Base-by-base conservation (phyloP, 805 yeast genomes). In the Candida endomychidarum region DNA sequence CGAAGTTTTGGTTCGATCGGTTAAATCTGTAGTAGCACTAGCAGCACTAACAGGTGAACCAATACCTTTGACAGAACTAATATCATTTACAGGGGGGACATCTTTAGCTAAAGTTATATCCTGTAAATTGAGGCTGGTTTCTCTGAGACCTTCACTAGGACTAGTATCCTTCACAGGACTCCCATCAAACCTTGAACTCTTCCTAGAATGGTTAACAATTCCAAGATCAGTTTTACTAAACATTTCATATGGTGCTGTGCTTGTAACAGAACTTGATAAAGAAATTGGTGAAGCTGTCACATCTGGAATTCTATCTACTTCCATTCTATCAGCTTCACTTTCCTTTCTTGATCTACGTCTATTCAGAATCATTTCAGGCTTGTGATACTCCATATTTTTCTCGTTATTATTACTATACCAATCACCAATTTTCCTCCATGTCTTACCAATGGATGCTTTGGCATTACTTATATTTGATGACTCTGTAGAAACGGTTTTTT, bases 301-400 rank as follows among this genome's bases (percentile, higher is more conserved):
- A n/a, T n/a, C n/a, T n/a, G n/a, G n/a, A n/a, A n/a, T n/a, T n/a
- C n/a, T n/a, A n/a, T n/a, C n/a, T n/a, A n/a, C n/a, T 17, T 26
- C 19, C 15, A 19, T 12, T 4, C n/a, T 40, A 9, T 37, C 30
- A 8, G 24, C 46, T 17, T 41, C 44, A 22, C 47, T 42, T 8
- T 49, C 41, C 37, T 43, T 61, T 43, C 56, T 58, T 10, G 68
- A 60, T 31, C 48, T 41, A 51, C 84, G 65, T 53, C 86, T 63
- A 19, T 68, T 77, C 30, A 75, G 67, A n/a, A 81, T 81, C 87
- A 81, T 81, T 52, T 81, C 86, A 0, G 86, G 86, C 0, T 81
- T 76, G 5, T 57, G 62, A 42, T 73, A 70, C 8, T 47, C 45
- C 21, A 32, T 32, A 7, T 43, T 49, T 12, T 45, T 41, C 10